phyloP scores from a whole-genome alignment of 441 rosid species.

The Flueggea neowawraea region DNA sequence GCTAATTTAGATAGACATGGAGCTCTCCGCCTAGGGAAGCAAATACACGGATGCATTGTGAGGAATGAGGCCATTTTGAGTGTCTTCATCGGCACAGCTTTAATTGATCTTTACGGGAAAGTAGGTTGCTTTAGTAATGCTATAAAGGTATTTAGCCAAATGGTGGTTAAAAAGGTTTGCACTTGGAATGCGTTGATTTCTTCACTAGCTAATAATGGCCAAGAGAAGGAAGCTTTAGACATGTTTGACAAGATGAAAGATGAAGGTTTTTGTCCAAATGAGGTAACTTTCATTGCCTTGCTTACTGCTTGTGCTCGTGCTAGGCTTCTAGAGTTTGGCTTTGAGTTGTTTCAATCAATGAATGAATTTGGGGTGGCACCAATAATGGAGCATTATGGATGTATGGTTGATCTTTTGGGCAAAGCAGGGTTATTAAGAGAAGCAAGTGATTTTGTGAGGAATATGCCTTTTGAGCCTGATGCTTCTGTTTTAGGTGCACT shows the following conservation, averaged over 20 bases:
- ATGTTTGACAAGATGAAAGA: slow-evolving; percentile 56
- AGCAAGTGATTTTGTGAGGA: slow-evolving; percentile 38
- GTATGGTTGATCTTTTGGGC: slow-evolving; percentile 74
- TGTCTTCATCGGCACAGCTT: slow-evolving; percentile 42
- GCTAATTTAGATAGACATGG: slow-evolving; percentile 42
- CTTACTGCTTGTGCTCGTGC: slow-evolving; percentile 69
- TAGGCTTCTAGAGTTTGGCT: slow-evolving; percentile 42
- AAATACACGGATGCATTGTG: slow-evolving; percentile 49
- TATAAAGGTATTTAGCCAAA: slow-evolving; percentile 25
- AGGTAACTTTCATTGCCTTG: slow-evolving; percentile 53
- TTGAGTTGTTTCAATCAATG: slow-evolving; percentile 37
- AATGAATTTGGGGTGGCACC: slow-evolving; percentile 39
- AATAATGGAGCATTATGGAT: slow-evolving; percentile 64
- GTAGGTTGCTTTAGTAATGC: slow-evolving; percentile 37
- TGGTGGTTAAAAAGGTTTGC: slow-evolving; percentile 36
- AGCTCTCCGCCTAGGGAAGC: slow-evolving; percentile 46
- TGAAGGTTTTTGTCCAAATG: slow-evolving; percentile 36
- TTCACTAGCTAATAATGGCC: slow-evolving; percentile 50
- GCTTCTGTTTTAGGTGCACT: slow-evolving; percentile 63
- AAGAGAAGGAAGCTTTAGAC: slow-evolving; percentile 39
- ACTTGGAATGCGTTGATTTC: slow-evolving; percentile 66
- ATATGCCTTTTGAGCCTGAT: slow-evolving; percentile 58
- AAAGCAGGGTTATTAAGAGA: slow-evolving; percentile 65
- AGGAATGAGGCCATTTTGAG: slow-evolving; percentile 15
- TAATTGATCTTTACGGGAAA: slow-evolving; percentile 66